Percentiles rank a stretch among this genome's conserved stretches.
phyloP scores from a whole-genome alignment of 148 eudicot genomes.

The Chenopodium suecicum region DNA sequence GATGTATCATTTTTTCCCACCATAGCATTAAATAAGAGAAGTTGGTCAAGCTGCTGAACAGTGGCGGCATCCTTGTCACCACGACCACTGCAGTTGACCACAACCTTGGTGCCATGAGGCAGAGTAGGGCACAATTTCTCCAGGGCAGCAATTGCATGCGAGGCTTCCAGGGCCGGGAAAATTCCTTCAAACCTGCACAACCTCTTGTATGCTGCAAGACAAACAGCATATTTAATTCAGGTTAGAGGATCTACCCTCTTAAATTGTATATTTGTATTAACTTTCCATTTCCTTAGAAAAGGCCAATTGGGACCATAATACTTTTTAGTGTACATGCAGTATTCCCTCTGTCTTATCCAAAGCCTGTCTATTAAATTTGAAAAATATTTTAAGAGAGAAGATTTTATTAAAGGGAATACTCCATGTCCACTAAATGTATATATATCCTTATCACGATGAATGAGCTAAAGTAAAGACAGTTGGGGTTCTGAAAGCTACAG shows the following conservation, averaged over 20 bases:
- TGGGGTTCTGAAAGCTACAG: background rate
- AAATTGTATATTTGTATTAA: background rate
- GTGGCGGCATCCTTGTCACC: conserved; percentile 69
- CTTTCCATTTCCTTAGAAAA: background rate
- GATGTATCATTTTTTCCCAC: background rate
- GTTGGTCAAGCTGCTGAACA: conserved; percentile 25
- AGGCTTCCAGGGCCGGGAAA: conserved; percentile 70
- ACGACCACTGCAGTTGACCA: conserved; percentile 60
- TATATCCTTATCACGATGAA: background rate
- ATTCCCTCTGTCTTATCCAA: background rate
- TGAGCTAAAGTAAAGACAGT: background rate
- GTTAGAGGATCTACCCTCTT: background rate
- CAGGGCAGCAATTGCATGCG: conserved; percentile 70
- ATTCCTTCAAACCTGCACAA: conserved; percentile 75
- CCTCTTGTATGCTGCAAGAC: conserved; percentile 51
- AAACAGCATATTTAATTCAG: background rate
- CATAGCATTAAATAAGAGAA: background rate
- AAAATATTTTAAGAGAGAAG: background rate
- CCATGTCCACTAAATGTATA: background rate
- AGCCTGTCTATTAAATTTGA: background rate
- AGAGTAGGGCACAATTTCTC: conserved; percentile 64
- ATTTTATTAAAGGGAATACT: background rate
- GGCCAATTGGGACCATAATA: background rate
- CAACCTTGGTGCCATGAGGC: conserved; percentile 55
- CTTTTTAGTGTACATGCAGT: background rate